Percentiles rank a stretch among this genome's conserved stretches.
Conservation (phyloP, 2,329 filamentous ascomycete genomes). For the Talaromyces amestolkiae region DNA sequence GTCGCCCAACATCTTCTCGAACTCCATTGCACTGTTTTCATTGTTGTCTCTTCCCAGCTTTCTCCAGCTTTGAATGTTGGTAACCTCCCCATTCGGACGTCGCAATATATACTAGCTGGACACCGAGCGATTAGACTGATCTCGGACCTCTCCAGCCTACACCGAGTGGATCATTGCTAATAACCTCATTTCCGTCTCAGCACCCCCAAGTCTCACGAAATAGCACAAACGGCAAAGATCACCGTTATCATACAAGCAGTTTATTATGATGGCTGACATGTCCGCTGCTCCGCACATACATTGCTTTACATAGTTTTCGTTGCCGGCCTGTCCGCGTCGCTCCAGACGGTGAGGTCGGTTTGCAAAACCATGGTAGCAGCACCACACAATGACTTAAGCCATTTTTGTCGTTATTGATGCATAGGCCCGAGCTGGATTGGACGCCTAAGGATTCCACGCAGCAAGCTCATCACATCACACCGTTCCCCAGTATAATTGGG, state of each 20-base stretch:
- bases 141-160: background rate
- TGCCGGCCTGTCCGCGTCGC: background rate
- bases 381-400: background rate
- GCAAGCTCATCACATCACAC: constrained; percentile 22
- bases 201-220: background rate
- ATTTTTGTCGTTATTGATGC: constrained; percentile 10
- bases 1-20: background rate
- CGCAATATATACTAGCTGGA: background rate
- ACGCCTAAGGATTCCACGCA: constrained; percentile 5
- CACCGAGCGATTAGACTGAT: background rate
- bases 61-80: background rate
- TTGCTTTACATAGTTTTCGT: background rate
- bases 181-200: too few relatives aligned
- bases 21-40: background rate
- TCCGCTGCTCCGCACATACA: constrained; percentile 1
- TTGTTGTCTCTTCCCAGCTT: background rate
- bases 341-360: background rate
- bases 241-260: background rate
- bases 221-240: background rate
- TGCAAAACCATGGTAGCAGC: background rate
- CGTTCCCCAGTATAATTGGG: constrained; percentile 13
- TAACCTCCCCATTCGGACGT: background rate
- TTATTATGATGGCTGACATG: background rate
- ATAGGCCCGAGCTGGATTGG: constrained; percentile 10
- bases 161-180: background rate